A percentile compares a stretch with the other conserved stretches of the same genome.
Evolutionary conservation across 1,139 yeast species (phyloP).

Genomic region (Geotrichum reessii): DNA sequence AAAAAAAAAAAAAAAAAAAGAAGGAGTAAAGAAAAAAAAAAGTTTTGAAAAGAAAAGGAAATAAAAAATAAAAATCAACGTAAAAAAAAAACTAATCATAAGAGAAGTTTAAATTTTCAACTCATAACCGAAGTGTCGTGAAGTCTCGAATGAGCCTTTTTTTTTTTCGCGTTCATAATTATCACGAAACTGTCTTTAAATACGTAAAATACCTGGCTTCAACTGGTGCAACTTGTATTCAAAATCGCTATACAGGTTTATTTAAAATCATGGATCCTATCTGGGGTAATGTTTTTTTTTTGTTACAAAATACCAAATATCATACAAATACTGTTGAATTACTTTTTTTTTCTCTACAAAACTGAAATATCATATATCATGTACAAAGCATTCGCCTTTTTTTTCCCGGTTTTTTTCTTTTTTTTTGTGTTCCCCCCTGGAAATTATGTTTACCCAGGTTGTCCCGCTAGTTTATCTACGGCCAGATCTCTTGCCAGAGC

Average conservation of each 20-base stretch:
- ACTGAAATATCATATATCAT: background rate
- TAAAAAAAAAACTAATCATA: background rate
- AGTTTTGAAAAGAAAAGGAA: background rate
- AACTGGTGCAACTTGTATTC: too few relatives aligned
- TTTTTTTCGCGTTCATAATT: too few relatives aligned
- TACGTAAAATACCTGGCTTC: too few relatives aligned
- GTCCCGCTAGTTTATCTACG: slow-evolving; percentile 9
- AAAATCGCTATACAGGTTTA: too few relatives aligned
- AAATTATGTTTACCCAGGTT: background rate
- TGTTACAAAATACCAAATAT: background rate
- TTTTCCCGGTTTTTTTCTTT: background rate
- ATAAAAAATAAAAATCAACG: background rate
- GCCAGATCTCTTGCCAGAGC: slow-evolving; percentile 34
- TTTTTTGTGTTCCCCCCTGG: background rate
- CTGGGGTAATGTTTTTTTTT: too few relatives aligned
- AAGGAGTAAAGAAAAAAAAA: background rate
- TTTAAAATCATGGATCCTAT: background rate
- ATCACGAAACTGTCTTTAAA: too few relatives aligned
- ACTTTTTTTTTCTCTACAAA: background rate
- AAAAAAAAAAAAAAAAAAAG: background rate
- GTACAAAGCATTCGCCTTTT: background rate
- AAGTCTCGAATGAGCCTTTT: background rate
- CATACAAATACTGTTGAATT: background rate
- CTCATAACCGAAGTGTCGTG: background rate
- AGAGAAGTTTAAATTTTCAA: background rate